phyloP scores from a whole-genome alignment of 805 yeast genomes.

The Saturnispora hagleri region DNA sequence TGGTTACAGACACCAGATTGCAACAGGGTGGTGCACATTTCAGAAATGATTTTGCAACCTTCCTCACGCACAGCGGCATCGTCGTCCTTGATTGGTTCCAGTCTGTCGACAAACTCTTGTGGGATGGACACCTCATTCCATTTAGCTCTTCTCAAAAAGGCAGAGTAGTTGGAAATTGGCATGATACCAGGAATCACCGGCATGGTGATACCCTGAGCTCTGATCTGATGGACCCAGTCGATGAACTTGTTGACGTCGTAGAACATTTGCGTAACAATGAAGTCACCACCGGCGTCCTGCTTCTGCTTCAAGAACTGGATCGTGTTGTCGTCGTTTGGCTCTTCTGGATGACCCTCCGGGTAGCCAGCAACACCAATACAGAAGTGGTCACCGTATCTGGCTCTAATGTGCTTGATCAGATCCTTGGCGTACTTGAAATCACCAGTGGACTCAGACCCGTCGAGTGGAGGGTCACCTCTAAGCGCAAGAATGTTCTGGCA shows the following conservation, averaged over 20 bases:
- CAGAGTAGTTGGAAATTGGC: constrained; percentile 95
- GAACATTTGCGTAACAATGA: constrained; percentile 94
- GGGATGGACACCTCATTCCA: constrained; percentile 91
- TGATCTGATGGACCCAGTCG: constrained; percentile 65
- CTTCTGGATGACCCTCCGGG: constrained; percentile 97
- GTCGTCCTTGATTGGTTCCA: constrained; percentile 83
- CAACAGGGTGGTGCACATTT: constrained; percentile 69
- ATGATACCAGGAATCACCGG: constrained; percentile 97
- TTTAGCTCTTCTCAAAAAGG: constrained; percentile 85
- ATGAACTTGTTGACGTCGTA: constrained; percentile 85
- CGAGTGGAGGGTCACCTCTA: constrained; percentile 90
- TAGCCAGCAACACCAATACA: constrained; percentile 95
- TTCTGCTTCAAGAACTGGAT: constrained; percentile 69
- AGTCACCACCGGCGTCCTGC: constrained; percentile 89
- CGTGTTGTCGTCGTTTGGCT: constrained; percentile 43
- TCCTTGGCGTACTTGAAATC: constrained; percentile 86
- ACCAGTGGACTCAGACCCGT: constrained; percentile 66
- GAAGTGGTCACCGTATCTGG: constrained; percentile 77
- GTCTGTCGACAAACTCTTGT: constrained; percentile 50
- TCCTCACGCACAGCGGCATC: constrained; percentile 78
- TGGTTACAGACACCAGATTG: constrained; percentile 71
- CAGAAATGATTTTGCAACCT: constrained; percentile 75
- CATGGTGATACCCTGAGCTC: constrained; percentile 62
- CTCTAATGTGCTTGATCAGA: constrained; percentile 65
- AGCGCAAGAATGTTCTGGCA: constrained; percentile 92